Evolutionary conservation across 73 alveolate species (phyloP).

Genomic region (Paramecium caudatum): DNA sequence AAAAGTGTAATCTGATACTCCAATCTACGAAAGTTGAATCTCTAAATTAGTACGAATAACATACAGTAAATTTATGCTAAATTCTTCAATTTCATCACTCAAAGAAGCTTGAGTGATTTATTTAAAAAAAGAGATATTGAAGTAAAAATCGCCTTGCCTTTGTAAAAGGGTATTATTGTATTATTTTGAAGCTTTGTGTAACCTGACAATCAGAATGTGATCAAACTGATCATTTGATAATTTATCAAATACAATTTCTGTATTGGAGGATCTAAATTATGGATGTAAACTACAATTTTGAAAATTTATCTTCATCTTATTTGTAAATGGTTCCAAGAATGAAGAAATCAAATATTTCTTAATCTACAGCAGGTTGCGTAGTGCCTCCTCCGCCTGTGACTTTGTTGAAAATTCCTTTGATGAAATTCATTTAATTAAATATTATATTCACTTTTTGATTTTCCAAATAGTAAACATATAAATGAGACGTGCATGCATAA

Average conservation of each 20-base stretch:
- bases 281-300: background rate
- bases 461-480: constrained; percentile 44
- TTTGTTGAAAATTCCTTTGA: constrained; percentile 30
- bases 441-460: background rate
- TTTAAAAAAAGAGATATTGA: constrained; percentile 44
- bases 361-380: background rate
- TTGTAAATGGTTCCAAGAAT: background rate
- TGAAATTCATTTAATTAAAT: background rate
- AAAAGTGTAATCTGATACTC: constrained; percentile 23
- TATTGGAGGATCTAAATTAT: background rate
- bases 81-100: background rate
- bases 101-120: background rate
- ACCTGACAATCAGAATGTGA: constrained; percentile 19
- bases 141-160: constrained; percentile 24
- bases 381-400: constrained; percentile 39
- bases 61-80: constrained; percentile 39
- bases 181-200: constrained; percentile 13
- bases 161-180: background rate
- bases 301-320: background rate
- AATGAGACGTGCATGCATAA: constrained; percentile 39
- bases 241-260: constrained; percentile 61
- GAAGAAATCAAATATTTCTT: constrained; percentile 15
- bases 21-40: background rate
- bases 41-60: background rate
- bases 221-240: constrained; percentile 18